A percentile compares a stretch with the other conserved stretches of the same genome.
Evolutionary conservation across 2,329 filamentous ascomycete genomes (phyloP).

Genomic region (Cladosporium sphaerospermum): DNA sequence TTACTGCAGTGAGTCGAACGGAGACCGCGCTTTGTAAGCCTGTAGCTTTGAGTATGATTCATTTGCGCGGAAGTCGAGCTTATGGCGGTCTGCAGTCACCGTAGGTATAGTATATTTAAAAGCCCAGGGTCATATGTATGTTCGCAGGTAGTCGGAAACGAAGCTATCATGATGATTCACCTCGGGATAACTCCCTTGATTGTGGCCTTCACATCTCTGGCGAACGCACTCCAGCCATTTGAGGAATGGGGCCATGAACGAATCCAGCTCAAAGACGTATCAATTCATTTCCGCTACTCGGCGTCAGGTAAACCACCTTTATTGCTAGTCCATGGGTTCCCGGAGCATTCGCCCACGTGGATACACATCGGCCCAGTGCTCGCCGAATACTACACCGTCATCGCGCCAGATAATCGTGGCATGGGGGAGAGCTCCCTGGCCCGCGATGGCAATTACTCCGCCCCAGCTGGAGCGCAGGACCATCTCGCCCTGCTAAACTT

Average conservation of each 20-base stretch:
- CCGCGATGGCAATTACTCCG: conserved; percentile 30
- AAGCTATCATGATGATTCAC: too few relatives aligned
- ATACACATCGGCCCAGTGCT: conserved; percentile 36
- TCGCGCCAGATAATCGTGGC: conserved; percentile 39
- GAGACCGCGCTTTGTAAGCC: too few relatives aligned
- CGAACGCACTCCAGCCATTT: conserved; percentile 6
- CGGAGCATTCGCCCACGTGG: conserved; percentile 22
- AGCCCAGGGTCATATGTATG: too few relatives aligned
- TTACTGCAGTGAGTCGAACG: too few relatives aligned
- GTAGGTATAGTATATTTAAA: too few relatives aligned
- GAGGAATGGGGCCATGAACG: conserved; percentile 12
- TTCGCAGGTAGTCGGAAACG: too few relatives aligned
- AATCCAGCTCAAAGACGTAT: conserved; percentile 12
- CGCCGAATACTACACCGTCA: conserved; percentile 39
- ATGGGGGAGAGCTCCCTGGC: conserved; percentile 29
- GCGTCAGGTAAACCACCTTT: conserved; percentile 12
- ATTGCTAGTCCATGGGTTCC: conserved; percentile 13
- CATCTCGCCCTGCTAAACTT: conserved; percentile 24
- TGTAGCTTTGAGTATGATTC: too few relatives aligned
- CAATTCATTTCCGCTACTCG: conserved; percentile 15
- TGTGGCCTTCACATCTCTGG: background rate
- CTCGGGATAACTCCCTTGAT: too few relatives aligned
- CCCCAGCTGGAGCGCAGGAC: conserved; percentile 28
- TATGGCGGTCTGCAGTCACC: too few relatives aligned
- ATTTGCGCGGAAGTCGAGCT: too few relatives aligned